These are phyloP conservation scores for Cymbidium sinense DNA, from an alignment of 106 monocot species.

Conservation along the genomic window DNA sequence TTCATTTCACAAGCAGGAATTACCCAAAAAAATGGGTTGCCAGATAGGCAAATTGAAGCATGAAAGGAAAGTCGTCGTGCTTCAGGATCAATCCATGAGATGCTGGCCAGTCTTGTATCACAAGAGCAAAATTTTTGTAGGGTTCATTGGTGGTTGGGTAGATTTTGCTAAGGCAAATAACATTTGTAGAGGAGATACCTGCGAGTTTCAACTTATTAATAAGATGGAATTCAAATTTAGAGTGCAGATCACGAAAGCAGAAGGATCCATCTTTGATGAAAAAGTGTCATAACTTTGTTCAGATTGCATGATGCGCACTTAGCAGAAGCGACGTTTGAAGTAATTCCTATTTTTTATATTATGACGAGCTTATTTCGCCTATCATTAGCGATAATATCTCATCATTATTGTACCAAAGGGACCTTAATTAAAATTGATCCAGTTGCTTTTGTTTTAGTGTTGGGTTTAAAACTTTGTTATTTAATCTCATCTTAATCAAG, in stretches of 20 bases:
- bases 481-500: no score
- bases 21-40: slow-evolving; percentile 13
- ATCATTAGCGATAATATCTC: no score
- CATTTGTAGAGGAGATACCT: slow-evolving; percentile 28
- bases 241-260: slow-evolving; percentile 5
- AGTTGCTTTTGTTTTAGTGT: no score
- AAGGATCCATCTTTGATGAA: background rate
- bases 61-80: slow-evolving; percentile 19
- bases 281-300: background rate
- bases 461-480: no score
- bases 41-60: background rate
- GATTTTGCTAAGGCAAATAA: slow-evolving; percentile 23
- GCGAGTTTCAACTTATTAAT: slow-evolving; percentile 15
- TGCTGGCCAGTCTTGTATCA: slow-evolving; percentile 36
- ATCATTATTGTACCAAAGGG: no score
- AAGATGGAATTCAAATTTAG: slow-evolving; percentile 9
- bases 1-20: slow-evolving; percentile 16
- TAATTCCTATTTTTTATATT: no score
- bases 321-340: no score
- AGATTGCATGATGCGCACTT: background rate
- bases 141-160: slow-evolving; percentile 38
- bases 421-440: no score
- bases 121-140: slow-evolving; percentile 18
- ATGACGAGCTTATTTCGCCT: no score
- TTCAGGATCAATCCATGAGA: slow-evolving; percentile 21